A percentile compares a stretch with the other conserved stretches of the same genome.
phyloP scores from a whole-genome alignment of 108 stramenopile genomes.

The Cylindrotheca fusiformis region DNA sequence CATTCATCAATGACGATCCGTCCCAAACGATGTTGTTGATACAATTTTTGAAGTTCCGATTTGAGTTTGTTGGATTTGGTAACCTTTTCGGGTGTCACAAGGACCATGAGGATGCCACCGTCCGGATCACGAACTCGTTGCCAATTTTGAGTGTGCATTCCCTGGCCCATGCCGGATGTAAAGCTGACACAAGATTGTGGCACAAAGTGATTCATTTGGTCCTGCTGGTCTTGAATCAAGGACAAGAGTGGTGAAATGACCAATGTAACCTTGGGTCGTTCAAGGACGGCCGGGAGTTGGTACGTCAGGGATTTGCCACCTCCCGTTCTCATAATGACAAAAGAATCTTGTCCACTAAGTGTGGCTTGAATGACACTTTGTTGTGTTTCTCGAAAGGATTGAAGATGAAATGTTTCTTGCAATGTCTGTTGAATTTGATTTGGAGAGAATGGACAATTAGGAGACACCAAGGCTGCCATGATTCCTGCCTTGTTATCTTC shows the following conservation, averaged over 20 bases:
- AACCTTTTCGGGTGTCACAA: conserved; percentile 96
- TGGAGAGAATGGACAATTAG: neutral
- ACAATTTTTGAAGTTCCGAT: conserved; percentile 66
- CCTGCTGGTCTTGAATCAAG: conserved; percentile 94
- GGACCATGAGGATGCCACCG: conserved; percentile 73
- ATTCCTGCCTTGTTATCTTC: neutral
- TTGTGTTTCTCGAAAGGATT: conserved; percentile 84
- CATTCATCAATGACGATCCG: conserved; percentile 94
- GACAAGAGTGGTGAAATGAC: conserved; percentile 89
- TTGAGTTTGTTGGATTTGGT: conserved; percentile 43
- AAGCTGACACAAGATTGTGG: conserved; percentile 56
- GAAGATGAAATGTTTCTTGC: conserved; percentile 58
- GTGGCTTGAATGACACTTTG: conserved; percentile 84
- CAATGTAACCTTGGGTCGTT: conserved; percentile 62
- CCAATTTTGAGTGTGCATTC: conserved; percentile 67
- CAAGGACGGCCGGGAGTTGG: conserved; percentile 31
- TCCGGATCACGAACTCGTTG: conserved; percentile 53
- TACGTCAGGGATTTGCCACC: conserved; percentile 84
- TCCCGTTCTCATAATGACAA: conserved; percentile 93
- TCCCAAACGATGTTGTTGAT: conserved; percentile 61
- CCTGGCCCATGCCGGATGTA: conserved; percentile 51
- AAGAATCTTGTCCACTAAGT: conserved; percentile 71
- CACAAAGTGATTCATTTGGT: conserved; percentile 75
- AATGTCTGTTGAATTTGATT: conserved; percentile 17
- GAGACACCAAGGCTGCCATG: neutral